These are phyloP conservation scores for Elasticomyces elasticus DNA, from an alignment of 495 filamentous ascomycete genomes.

Conservation along the genomic window DNA sequence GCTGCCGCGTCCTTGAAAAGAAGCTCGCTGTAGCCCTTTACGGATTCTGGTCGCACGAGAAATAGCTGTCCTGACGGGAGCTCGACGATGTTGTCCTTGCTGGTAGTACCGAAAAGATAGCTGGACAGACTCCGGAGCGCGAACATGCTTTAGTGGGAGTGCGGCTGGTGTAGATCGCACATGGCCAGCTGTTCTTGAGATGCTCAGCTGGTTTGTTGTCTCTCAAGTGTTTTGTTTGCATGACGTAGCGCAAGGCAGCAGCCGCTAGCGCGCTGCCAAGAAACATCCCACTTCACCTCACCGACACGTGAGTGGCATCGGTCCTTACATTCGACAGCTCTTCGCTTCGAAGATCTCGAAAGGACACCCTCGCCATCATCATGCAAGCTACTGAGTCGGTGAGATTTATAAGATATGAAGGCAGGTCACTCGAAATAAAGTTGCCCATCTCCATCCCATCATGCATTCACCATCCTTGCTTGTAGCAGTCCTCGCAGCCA, in stretches of 20 bases:
- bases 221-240: background rate
- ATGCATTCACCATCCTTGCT: background rate
- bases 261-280: too few relatives aligned
- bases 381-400: too few relatives aligned
- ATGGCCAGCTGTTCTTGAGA: background rate
- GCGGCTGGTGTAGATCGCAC: background rate
- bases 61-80: conserved; percentile 93
- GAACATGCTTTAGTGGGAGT: conserved; percentile 17
- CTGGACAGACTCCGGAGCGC: conserved; percentile 39
- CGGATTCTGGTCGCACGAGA: conserved; percentile 85
- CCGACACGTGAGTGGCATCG: too few relatives aligned
- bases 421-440: background rate
- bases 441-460: background rate
- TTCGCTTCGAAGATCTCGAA: too few relatives aligned
- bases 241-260: too few relatives aligned
- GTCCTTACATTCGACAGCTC: too few relatives aligned
- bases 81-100: conserved; percentile 89
- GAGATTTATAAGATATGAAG: background rate
- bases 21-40: conserved; percentile 94
- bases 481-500: background rate
- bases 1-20: conserved; percentile 97
- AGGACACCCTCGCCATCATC: too few relatives aligned
- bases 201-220: background rate
- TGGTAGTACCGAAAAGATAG: conserved; percentile 81
- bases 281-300: too few relatives aligned